Evolutionary conservation across 345 rosid species (phyloP).

Genomic region (Lepidium didymum): DNA sequence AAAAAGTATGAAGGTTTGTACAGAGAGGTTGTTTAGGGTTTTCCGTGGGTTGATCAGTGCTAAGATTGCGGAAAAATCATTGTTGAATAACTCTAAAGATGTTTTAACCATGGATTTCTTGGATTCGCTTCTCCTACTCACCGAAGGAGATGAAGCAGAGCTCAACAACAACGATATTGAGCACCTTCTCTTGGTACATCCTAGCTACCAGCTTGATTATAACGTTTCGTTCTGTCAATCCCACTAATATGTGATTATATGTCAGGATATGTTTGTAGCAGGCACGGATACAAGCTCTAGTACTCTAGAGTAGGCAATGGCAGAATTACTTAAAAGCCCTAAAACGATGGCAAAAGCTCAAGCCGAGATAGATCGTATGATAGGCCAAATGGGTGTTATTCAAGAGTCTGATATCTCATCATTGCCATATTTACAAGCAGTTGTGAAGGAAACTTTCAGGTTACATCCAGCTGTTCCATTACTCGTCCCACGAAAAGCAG

Average conservation of each 20-base stretch:
- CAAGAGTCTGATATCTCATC: not conserved
- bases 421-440: slow-evolving; percentile 2
- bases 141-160: not conserved
- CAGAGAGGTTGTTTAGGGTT: slow-evolving; percentile 3
- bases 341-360: slow-evolving; percentile 34
- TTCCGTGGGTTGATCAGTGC: slow-evolving; percentile 14
- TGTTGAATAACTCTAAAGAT: not conserved
- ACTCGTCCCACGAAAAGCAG: slow-evolving; percentile 2
- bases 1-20: not conserved
- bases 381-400: slow-evolving; percentile 10
- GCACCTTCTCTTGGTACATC: slow-evolving; percentile 6
- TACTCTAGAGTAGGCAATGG: slow-evolving; percentile 80
- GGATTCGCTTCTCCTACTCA: not conserved
- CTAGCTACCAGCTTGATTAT: too few species aligned
- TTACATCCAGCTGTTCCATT: slow-evolving; percentile 5
- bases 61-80: not conserved
- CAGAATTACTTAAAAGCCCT: slow-evolving; percentile 54
- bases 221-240: too few species aligned
- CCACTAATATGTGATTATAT: not conserved
- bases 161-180: not conserved
- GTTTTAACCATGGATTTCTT: not conserved
- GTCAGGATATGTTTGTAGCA: slow-evolving; percentile 1
- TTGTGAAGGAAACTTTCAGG: slow-evolving; percentile 4
- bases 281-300: slow-evolving; percentile 5
- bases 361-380: slow-evolving; percentile 31